Evolutionary conservation across 139 green algal species (phyloP).

Genomic region (Chlamydomonas eustigma): DNA sequence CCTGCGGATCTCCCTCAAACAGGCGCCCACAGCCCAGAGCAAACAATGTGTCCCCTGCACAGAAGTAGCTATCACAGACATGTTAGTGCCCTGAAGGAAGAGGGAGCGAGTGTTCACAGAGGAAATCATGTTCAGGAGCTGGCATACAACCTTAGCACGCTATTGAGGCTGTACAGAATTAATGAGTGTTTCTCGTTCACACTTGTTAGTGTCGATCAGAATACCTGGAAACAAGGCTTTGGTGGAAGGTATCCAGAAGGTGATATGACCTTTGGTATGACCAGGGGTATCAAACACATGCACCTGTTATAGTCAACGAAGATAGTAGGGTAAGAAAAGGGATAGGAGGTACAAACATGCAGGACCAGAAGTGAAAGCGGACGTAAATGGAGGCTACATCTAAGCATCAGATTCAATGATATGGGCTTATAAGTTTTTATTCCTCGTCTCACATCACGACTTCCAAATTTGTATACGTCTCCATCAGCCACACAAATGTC

Average conservation of each 20-base stretch:
- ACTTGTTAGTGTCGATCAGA: no score
- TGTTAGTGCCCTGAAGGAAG: no score
- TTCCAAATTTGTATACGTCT: slow-evolving; percentile 30
- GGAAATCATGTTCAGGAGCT: no score
- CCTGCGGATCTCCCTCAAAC: slow-evolving; percentile 78
- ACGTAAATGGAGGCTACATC: no score
- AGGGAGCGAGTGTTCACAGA: no score
- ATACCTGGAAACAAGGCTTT: slow-evolving; percentile 69
- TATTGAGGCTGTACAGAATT: no score
- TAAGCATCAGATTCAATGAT: no score
- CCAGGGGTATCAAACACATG: slow-evolving; percentile 79
- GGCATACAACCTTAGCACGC: no score
- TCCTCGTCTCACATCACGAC: not conserved
- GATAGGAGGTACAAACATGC: not conserved
- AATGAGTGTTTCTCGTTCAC: no score
- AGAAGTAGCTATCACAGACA: slow-evolving; percentile 13
- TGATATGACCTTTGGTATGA: slow-evolving; percentile 86
- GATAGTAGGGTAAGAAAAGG: not conserved
- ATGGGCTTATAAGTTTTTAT: no score
- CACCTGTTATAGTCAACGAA: slow-evolving; percentile 38
- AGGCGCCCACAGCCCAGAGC: slow-evolving; percentile 82
- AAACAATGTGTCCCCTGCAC: slow-evolving; percentile 88
- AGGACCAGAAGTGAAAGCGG: not conserved
- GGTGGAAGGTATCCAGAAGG: slow-evolving; percentile 61
- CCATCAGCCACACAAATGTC: slow-evolving; percentile 67